Evolutionary conservation across 805 yeast species (phyloP).

Genomic region (Starmerella sp.): DNA sequence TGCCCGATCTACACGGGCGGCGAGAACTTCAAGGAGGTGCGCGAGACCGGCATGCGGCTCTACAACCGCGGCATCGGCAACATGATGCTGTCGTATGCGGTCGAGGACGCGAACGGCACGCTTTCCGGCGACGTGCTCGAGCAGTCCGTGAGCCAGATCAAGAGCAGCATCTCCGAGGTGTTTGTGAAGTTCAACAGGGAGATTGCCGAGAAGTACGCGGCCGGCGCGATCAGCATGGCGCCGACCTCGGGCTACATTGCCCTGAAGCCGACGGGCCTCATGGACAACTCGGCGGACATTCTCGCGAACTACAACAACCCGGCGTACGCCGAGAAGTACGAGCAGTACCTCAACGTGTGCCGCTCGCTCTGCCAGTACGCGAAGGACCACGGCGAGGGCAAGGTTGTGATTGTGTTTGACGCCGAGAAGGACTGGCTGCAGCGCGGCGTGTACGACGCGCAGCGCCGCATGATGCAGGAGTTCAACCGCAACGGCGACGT

Average conservation of each 20-base stretch:
- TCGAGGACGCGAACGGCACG: constrained; percentile 80
- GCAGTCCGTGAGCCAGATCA: constrained; percentile 29
- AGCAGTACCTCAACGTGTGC: constrained; percentile 54
- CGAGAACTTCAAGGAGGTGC: constrained; percentile 58
- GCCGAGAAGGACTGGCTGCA: constrained; percentile 87
- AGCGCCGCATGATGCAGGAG: constrained; percentile 62
- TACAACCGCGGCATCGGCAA: constrained; percentile 69
- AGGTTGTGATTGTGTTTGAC: constrained; percentile 62
- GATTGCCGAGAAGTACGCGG: constrained; percentile 19
- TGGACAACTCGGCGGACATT: constrained; percentile 63
- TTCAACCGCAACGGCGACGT: constrained; percentile 53
- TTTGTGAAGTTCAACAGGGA: constrained; percentile 46
- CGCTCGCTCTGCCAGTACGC: constrained; percentile 47
- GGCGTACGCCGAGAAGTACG: constrained; percentile 41
- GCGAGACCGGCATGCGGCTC: constrained; percentile 56
- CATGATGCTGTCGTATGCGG: constrained; percentile 91
- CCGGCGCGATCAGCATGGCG: constrained; percentile 40
- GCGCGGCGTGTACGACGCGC: constrained; percentile 82
- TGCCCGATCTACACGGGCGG: constrained; percentile 89
- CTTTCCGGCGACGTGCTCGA: constrained; percentile 34
- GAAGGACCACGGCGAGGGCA: constrained; percentile 30
- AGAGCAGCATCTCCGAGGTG: constrained; percentile 54
- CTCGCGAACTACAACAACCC: constrained; percentile 50
- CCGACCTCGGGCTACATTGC: constrained; percentile 90
- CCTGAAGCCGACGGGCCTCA: constrained; percentile 83